A percentile compares a stretch with the other conserved stretches of the same genome.
Evolutionary conservation across 805 yeast species (phyloP).

Genomic region (Kazachstania taianensis): DNA sequence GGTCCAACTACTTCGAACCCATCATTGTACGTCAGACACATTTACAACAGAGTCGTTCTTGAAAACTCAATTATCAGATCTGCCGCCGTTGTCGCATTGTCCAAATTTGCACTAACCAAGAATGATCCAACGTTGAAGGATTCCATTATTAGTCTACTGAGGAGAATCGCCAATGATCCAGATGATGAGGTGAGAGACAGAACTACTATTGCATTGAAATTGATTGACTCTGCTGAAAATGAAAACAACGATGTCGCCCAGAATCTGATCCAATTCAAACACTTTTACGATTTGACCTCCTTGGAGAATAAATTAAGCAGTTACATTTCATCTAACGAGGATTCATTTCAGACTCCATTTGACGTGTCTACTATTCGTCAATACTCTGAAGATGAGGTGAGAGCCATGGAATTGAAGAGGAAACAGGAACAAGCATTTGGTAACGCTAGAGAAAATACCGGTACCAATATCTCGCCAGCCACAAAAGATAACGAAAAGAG

Average conservation of each 20-base stretch:
- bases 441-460: constrained; percentile 17
- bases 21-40: constrained; percentile 85
- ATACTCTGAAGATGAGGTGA: constrained; percentile 56
- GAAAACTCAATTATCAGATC: constrained; percentile 94
- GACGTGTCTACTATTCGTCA: constrained; percentile 60
- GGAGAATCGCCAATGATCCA: constrained; percentile 74
- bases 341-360: constrained; percentile 45
- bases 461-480: constrained; percentile 16
- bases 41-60: constrained; percentile 90
- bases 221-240: constrained; percentile 38
- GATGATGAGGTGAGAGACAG: constrained; percentile 98
- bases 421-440: constrained; percentile 29
- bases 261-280: constrained; percentile 54
- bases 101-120: constrained; percentile 77
- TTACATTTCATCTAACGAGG: constrained; percentile 42
- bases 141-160: constrained; percentile 65
- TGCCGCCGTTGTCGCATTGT: constrained; percentile 85
- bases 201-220: constrained; percentile 74
- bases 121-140: constrained; percentile 53
- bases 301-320: constrained; percentile 68
- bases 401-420: constrained; percentile 51
- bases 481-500: constrained; percentile 14
- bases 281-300: constrained; percentile 60
- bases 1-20: constrained; percentile 86
- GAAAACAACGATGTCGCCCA: constrained; percentile 28